Conservation (phyloP, 2,329 filamentous ascomycete genomes). For the Colletotrichum spinosum region DNA sequence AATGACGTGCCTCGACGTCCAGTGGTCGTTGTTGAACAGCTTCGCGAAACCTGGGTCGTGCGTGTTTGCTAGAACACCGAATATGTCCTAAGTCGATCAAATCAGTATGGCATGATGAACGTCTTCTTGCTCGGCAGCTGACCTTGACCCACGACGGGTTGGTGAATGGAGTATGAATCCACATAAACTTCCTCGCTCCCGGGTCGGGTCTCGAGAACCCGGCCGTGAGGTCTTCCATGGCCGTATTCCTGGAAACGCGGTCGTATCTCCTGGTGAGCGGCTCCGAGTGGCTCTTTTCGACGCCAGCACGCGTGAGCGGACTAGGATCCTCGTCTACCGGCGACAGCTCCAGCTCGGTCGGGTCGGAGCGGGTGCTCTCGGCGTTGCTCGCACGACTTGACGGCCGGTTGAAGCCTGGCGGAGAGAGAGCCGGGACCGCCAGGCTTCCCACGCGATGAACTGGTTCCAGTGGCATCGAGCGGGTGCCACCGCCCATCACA, state of each 20-base stretch:
- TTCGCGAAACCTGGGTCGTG: slow-evolving; percentile 43
- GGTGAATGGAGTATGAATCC: slow-evolving; percentile 68
- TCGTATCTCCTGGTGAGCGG: slow-evolving; percentile 18
- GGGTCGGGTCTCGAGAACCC: slow-evolving; percentile 55
- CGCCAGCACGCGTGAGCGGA: neutral
- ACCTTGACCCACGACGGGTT: slow-evolving; percentile 71
- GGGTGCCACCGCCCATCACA: slow-evolving; percentile 38
- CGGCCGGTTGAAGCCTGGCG: slow-evolving; percentile 44
- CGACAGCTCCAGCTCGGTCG: slow-evolving; percentile 41
- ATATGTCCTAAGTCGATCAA: neutral
- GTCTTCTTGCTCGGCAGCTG: neutral
- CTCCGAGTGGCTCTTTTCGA: slow-evolving; percentile 15
- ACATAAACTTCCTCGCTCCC: slow-evolving; percentile 61
- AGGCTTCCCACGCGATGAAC: slow-evolving; percentile 42
- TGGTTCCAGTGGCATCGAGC: slow-evolving; percentile 7
- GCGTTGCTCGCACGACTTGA: slow-evolving; percentile 44
- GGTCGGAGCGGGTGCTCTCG: slow-evolving; percentile 47
- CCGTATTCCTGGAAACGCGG: slow-evolving; percentile 15
- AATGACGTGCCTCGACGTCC: slow-evolving; percentile 60
- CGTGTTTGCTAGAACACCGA: neutral
- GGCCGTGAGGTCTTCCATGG: slow-evolving; percentile 47
- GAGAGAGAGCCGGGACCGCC: slow-evolving; percentile 46
- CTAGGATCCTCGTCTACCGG: slow-evolving; percentile 35
- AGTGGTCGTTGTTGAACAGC: slow-evolving; percentile 60
- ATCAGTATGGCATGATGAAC: neutral